A percentile compares a stretch with the other conserved stretches of the same genome.
Conservation (phyloP, 352 stramenopile genomes). For the Thalassiosira pacifica region DNA sequence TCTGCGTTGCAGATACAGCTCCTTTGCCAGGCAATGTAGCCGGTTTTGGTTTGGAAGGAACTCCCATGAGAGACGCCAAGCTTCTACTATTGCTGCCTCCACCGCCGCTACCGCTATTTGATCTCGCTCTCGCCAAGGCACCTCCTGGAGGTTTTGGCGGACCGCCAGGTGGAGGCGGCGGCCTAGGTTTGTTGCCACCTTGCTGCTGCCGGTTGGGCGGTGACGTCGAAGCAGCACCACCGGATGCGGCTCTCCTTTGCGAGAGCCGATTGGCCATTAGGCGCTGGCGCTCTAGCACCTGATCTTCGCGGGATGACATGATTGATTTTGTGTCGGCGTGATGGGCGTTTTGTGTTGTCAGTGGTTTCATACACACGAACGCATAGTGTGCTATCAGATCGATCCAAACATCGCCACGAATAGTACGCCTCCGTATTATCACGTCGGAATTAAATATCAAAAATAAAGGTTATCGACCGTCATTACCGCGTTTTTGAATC, state of each 20-base stretch:
- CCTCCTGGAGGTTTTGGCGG: background rate
- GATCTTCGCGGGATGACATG: constrained; percentile 42
- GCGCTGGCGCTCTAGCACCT: constrained; percentile 54
- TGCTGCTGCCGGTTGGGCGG: background rate
- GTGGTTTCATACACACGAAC: no score
- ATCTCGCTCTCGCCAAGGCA: no score
- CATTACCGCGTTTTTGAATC: no score
- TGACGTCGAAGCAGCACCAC: background rate
- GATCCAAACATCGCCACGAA: no score
- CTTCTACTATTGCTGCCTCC: background rate
- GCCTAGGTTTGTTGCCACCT: background rate
- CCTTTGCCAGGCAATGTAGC: background rate
- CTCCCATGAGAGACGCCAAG: constrained; percentile 17
- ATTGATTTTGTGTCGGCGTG: background rate
- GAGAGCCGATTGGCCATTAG: constrained; percentile 36
- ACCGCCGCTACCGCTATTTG: background rate
- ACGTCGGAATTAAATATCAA: no score
- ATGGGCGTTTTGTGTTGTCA: background rate
- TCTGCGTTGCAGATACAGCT: constrained; percentile 1
- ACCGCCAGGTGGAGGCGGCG: background rate
- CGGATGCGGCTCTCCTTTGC: background rate
- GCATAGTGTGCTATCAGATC: no score
- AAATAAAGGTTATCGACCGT: no score
- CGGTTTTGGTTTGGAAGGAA: background rate
- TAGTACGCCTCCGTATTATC: no score